A percentile compares a stretch with the other conserved stretches of the same genome.
phyloP scores from a whole-genome alignment of 2,329 filamentous ascomycete genomes.

The Penicillium sp. region DNA sequence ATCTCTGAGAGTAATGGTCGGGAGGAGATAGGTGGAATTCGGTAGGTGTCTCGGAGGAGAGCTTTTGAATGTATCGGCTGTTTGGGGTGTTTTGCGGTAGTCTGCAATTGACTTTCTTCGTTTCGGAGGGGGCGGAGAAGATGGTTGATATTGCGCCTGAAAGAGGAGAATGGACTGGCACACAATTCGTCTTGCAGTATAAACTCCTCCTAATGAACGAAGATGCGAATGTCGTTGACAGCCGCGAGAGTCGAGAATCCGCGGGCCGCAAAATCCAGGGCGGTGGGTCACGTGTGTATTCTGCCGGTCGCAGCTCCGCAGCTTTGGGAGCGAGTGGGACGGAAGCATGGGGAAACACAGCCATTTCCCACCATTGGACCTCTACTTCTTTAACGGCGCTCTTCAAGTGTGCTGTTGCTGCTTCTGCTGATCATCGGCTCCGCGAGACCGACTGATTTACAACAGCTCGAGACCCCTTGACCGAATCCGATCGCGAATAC shows the following conservation, averaged over 20 bases:
- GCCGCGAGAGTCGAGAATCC: neutral
- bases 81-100: neutral
- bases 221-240: neutral
- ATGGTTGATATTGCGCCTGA: neutral
- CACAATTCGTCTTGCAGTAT: neutral
- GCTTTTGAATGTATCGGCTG: conserved; percentile 3
- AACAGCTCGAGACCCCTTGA: neutral
- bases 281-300: conserved; percentile 40
- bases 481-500: conserved; percentile 4
- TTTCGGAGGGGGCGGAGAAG: neutral
- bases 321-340: conserved; percentile 10
- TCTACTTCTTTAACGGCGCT: neutral
- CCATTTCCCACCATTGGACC: neutral
- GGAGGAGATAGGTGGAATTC: neutral
- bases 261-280: conserved; percentile 25
- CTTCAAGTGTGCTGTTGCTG: neutral
- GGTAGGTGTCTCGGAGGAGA: neutral
- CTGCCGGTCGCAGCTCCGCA: conserved; percentile 27
- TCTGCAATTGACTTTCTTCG: neutral
- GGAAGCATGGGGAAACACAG: neutral
- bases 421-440: too few species aligned
- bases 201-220: neutral
- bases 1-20: neutral
- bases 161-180: neutral
- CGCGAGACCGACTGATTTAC: neutral